A percentile compares a stretch with the other conserved stretches of the same genome.
Evolutionary conservation across 2,329 filamentous ascomycete genomes (phyloP).

Genomic region (Apiospora arundinis): DNA sequence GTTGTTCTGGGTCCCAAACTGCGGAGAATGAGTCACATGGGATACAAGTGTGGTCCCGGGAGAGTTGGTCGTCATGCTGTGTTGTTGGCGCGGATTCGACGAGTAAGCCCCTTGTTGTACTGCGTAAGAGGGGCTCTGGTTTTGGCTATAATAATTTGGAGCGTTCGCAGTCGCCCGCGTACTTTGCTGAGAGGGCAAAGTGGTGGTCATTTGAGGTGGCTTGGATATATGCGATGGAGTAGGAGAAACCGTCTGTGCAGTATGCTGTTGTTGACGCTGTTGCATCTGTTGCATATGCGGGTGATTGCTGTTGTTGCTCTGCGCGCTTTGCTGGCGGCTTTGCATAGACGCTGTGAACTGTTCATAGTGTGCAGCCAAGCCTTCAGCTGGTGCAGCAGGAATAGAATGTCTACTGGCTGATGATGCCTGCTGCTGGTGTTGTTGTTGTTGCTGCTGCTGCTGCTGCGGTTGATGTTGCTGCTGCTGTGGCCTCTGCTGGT

Average conservation of each 20-base stretch:
- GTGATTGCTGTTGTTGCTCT: constrained; percentile 18
- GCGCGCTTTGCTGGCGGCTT: constrained; percentile 35
- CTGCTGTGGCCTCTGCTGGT: constrained; percentile 29
- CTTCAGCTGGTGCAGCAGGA: constrained; percentile 29
- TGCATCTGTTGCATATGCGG: constrained; percentile 17
- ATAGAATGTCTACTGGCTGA: constrained; percentile 8
- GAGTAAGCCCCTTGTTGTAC: constrained; percentile 37
- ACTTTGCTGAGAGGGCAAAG: constrained; percentile 38
- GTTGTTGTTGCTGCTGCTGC: constrained; percentile 29
- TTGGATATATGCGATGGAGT: constrained; percentile 37
- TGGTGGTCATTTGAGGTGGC: constrained; percentile 36
- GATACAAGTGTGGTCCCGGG: constrained; percentile 39
- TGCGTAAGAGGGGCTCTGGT: constrained; percentile 37
- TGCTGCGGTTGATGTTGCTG: constrained; percentile 33
- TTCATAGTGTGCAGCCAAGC: constrained; percentile 40
- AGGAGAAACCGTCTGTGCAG: constrained; percentile 37
- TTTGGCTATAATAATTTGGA: constrained; percentile 39
- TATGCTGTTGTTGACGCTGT: constrained; percentile 30
- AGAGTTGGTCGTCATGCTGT: constrained; percentile 38
- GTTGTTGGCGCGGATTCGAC: constrained; percentile 37
- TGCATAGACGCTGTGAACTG: constrained; percentile 37
- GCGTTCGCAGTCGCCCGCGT: constrained; percentile 33
- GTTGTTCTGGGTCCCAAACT: constrained; percentile 41
- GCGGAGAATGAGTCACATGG: constrained; percentile 42
- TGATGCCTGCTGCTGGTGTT: constrained; percentile 23